Conservation (phyloP, 331 rosid species). For the Malus hybrid region DNA sequence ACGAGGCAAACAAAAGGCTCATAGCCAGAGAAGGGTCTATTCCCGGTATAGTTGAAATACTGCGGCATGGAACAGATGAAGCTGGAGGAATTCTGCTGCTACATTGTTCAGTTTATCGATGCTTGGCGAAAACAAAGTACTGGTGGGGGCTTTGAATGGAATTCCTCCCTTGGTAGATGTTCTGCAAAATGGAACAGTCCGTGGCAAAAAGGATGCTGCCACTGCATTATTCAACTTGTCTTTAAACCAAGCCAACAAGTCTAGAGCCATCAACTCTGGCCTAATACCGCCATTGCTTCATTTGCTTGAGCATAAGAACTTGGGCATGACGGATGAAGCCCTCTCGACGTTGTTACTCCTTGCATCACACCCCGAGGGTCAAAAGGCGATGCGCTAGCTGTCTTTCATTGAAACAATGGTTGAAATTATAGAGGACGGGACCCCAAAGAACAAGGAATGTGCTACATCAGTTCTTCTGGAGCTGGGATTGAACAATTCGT, state of each 20-base stretch:
- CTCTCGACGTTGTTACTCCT: slow-evolving; percentile 36
- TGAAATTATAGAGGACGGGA: slow-evolving; percentile 18
- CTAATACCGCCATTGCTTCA: slow-evolving; percentile 26
- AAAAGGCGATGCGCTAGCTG: slow-evolving; percentile 20
- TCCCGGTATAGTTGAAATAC: slow-evolving; percentile 29
- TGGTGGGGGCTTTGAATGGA: slow-evolving; percentile 30
- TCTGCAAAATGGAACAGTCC: slow-evolving; percentile 22
- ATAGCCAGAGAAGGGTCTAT: slow-evolving; percentile 40
- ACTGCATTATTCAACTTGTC: slow-evolving; percentile 43
- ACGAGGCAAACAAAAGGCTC: slow-evolving; percentile 37
- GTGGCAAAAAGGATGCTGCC: slow-evolving; percentile 46
- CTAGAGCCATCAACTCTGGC: slow-evolving; percentile 30
- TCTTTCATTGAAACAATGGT: slow-evolving; percentile 36
- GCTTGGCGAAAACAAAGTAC: slow-evolving; percentile 33
- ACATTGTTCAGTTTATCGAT: slow-evolving; percentile 41
- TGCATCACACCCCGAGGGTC: slow-evolving; percentile 33
- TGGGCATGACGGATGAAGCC: slow-evolving; percentile 45
- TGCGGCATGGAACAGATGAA: slow-evolving; percentile 33
- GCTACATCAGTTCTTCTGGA: slow-evolving; percentile 35
- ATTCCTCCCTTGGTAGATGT: slow-evolving; percentile 37
- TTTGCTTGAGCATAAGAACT: slow-evolving; percentile 26
- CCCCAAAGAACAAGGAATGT: slow-evolving; percentile 46
- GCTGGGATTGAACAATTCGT: slow-evolving; percentile 35
- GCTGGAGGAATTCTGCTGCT: slow-evolving; percentile 43
- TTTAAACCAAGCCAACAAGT: slow-evolving; percentile 34